A percentile compares a stretch with the other conserved stretches of the same genome.
These are phyloP conservation scores for Lithospermum erythrorhizon DNA, from an alignment of 257 asterid species.

Conservation along the genomic window DNA sequence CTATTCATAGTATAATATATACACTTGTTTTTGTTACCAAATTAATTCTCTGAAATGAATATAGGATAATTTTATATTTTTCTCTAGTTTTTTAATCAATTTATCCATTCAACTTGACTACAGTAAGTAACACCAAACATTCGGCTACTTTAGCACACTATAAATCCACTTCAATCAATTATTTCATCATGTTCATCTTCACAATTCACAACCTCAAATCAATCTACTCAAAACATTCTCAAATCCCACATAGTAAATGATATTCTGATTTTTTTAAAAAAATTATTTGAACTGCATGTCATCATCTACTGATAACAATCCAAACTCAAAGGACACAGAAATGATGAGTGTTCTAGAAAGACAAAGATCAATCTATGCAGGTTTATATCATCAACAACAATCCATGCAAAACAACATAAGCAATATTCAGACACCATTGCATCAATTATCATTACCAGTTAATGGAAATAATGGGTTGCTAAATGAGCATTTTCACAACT, in stretches of 20 bases:
- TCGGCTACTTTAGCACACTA: neutral
- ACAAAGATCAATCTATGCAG: conserved; percentile 31
- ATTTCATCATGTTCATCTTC: conserved; percentile 1
- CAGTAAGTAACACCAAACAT: neutral
- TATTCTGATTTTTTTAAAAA: neutral
- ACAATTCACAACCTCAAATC: conserved; percentile 2
- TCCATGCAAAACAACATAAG: neutral
- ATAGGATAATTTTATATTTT: too few species aligned
- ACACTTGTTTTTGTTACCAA: too few species aligned
- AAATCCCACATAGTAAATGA: neutral
- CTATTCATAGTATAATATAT: too few species aligned
- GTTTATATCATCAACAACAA: conserved; percentile 21
- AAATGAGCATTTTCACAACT: conserved; percentile 11
- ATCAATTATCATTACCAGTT: neutral
- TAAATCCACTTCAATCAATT: neutral
- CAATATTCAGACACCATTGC: neutral
- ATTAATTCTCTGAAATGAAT: too few species aligned
- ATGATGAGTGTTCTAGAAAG: conserved; percentile 42
- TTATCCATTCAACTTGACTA: neutral
- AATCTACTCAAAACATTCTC: neutral
- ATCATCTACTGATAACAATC: conserved; percentile 16
- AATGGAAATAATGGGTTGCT: conserved; percentile 4
- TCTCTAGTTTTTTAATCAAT: too few species aligned
- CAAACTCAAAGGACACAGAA: conserved; percentile 10
- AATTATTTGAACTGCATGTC: conserved; percentile 16